Conservation (phyloP, 306 rosid genomes). For the Hylodesmum podocarpum region DNA sequence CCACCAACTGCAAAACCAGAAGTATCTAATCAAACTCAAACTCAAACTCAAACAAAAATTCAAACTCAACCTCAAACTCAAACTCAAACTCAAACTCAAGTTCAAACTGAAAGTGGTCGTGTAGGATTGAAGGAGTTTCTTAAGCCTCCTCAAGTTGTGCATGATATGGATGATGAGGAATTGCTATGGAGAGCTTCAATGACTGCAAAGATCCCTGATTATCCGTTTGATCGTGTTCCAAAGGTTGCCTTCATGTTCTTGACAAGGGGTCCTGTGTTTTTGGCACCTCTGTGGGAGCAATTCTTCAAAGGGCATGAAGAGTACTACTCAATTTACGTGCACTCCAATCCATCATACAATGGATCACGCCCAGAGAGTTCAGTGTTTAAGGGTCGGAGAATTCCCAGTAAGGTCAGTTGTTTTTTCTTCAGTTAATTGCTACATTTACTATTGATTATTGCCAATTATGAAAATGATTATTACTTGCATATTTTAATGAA, state of each 20-base stretch:
- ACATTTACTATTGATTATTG: background rate
- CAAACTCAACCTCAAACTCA: background rate
- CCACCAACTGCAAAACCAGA: background rate
- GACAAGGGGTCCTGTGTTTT: conserved; percentile 65
- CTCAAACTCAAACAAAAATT: background rate
- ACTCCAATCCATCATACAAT: conserved; percentile 76
- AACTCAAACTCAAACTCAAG: background rate
- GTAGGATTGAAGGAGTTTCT: conserved; percentile 54
- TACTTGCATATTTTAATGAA: background rate
- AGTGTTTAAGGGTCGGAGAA: conserved; percentile 59
- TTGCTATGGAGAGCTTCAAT: conserved; percentile 86
- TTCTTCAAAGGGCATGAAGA: conserved; percentile 79
- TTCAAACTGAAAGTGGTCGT: background rate
- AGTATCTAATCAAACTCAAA: background rate
- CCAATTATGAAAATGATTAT: background rate
- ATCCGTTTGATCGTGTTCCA: conserved; percentile 62
- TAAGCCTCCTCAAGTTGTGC: conserved; percentile 48
- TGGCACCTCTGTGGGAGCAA: conserved; percentile 83
- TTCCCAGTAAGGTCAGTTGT: conserved; percentile 81
- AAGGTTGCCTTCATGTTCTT: conserved; percentile 90
- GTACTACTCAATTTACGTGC: conserved; percentile 73
- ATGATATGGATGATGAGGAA: conserved; percentile 72
- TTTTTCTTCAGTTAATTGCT: background rate
- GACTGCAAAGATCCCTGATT: conserved; percentile 45
- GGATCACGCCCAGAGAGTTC: conserved; percentile 56